A percentile compares a stretch with the other conserved stretches of the same genome.
phyloP scores from a whole-genome alignment of 176 grass and related monocot genomes.

The Carex kokanica region DNA sequence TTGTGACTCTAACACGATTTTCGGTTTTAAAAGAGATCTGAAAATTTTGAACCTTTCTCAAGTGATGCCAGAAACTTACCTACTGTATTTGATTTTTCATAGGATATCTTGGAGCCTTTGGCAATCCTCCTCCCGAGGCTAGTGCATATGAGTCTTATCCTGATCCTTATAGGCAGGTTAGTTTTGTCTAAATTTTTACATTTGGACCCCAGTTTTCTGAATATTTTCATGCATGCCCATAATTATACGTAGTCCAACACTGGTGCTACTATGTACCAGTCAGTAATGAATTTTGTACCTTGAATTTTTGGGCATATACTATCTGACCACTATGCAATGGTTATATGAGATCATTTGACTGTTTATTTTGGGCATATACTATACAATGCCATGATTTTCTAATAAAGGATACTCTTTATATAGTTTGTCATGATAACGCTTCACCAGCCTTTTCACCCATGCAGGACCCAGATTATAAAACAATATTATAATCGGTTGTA shows the following conservation, averaged over 20 bases:
- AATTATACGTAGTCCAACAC: not conserved
- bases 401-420: constrained; percentile 97
- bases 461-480: constrained; percentile 61
- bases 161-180: constrained; percentile 13
- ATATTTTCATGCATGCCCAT: constrained; percentile 2
- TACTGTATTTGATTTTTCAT: not conserved
- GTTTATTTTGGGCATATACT: not conserved
- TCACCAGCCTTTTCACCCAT: constrained; percentile 90
- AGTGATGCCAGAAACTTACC: not conserved
- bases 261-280: not conserved
- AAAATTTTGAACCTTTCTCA: not conserved
- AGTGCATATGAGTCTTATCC: not conserved
- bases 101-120: constrained; percentile 17
- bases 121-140: constrained; percentile 3
- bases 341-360: not conserved
- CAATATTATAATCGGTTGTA: not conserved
- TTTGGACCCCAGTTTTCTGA: not conserved
- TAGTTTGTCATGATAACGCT: constrained; percentile 90
- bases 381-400: not conserved
- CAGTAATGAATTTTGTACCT: not conserved
- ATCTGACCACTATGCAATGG: not conserved
- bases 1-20: not conserved
- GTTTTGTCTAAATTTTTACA: not conserved
- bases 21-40: not conserved
- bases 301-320: not conserved